phyloP scores from a whole-genome alignment of 2,329 filamentous ascomycete genomes.

The Fusarium hainanense region DNA sequence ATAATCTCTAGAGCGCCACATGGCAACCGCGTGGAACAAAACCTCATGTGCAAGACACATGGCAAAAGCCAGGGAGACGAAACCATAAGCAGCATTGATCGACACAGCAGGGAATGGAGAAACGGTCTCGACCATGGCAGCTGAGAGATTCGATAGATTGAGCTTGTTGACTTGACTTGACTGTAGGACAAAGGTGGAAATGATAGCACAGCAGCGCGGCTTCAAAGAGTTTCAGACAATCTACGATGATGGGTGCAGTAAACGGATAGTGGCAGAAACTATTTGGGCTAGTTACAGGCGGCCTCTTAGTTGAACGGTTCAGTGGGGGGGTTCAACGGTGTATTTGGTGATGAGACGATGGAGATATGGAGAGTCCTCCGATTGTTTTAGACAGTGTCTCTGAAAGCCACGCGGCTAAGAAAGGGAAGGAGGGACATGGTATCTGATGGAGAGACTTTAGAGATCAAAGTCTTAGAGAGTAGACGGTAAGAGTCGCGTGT shows the following conservation, averaged over 20 bases:
- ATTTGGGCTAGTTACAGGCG: background rate
- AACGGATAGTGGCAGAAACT: constrained; percentile 17
- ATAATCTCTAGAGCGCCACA: constrained; percentile 15
- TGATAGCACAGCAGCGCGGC: background rate
- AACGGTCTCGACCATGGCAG: constrained; percentile 22
- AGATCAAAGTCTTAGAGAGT: background rate
- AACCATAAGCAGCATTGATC: constrained; percentile 25
- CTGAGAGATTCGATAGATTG: background rate
- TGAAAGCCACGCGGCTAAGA: constrained; percentile 10
- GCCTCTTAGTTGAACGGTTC: constrained; percentile 1
- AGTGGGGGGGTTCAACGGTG: constrained; percentile 7
- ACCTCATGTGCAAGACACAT: background rate
- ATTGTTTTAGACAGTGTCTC: constrained; percentile 22
- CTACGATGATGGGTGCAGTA: background rate
- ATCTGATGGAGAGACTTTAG: background rate
- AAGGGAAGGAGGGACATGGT: background rate
- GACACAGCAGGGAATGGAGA: constrained; percentile 20
- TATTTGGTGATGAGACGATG: constrained; percentile 15
- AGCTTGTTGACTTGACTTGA: background rate
- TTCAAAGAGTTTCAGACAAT: background rate
- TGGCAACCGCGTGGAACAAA: constrained; percentile 2
- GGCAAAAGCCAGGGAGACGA: background rate
- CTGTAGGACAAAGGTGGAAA: constrained; percentile 3
- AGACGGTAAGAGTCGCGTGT: background rate
- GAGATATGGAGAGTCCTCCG: background rate